Percentiles rank a stretch among this genome's conserved stretches.
These are phyloP conservation scores for Pisolithus tinctorius DNA, from an alignment of 768 basidiomycete species.

Conservation along the genomic window DNA sequence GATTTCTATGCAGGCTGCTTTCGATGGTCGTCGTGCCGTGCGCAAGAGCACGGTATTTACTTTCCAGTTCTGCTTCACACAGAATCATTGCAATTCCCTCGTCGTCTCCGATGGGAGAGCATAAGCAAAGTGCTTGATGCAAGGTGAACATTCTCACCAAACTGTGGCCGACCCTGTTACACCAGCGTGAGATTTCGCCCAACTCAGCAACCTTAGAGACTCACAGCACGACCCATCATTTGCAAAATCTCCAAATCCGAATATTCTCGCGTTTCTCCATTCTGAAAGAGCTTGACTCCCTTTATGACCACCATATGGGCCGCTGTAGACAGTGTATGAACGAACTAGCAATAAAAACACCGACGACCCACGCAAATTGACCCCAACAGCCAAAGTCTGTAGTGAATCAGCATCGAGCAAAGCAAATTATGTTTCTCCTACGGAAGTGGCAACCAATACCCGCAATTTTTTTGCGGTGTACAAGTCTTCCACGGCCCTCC, in stretches of 20 bases:
- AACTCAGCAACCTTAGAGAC: conserved; percentile 12
- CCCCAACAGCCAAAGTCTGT: conserved; percentile 92
- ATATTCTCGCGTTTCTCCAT: conserved; percentile 68
- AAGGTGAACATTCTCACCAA: conserved; percentile 41
- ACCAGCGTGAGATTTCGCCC: background rate
- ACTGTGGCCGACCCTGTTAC: conserved; percentile 79
- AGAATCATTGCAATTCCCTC: conserved; percentile 81
- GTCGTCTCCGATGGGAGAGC: conserved; percentile 45
- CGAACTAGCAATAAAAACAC: background rate
- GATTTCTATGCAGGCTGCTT: conserved; percentile 74
- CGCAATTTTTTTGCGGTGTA: conserved; percentile 59
- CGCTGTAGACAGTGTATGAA: conserved; percentile 36
- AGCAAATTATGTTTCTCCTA: conserved; percentile 27
- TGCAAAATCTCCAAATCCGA: conserved; percentile 91
- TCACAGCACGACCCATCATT: conserved; percentile 91
- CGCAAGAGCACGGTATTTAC: conserved; percentile 62
- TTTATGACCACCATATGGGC: conserved; percentile 92
- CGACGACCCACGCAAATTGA: conserved; percentile 76
- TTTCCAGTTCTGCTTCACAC: conserved; percentile 66
- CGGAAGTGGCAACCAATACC: conserved; percentile 79
- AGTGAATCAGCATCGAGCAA: conserved; percentile 4
- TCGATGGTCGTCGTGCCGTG: conserved; percentile 77
- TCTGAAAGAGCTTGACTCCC: conserved; percentile 78
- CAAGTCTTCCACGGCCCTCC: conserved; percentile 64
- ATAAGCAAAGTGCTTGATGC: background rate